These are phyloP conservation scores for Aspergillus funiculosus DNA, from an alignment of 495 filamentous ascomycete genomes.

Conservation along the genomic window DNA sequence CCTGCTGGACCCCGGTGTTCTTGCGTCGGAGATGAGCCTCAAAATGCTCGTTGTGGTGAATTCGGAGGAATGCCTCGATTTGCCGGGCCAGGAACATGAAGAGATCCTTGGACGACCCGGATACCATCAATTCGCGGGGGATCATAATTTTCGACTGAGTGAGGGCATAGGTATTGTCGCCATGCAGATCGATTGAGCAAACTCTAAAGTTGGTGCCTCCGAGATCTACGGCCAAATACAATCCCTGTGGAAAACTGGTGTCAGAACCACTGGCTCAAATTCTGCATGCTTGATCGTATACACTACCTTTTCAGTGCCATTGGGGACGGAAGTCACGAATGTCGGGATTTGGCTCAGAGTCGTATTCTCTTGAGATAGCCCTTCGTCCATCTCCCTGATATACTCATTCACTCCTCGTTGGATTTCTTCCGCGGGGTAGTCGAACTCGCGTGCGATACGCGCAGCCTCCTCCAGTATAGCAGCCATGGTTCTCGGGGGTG, in stretches of 20 bases:
- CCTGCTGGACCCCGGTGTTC: conserved; percentile 50
- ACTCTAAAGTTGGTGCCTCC: conserved; percentile 98
- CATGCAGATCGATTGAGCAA: conserved; percentile 86
- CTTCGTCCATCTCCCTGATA: conserved; percentile 79
- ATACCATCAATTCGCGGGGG: conserved; percentile 82
- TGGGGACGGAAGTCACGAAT: conserved; percentile 90
- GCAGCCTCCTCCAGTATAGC: conserved; percentile 66
- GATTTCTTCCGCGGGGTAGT: conserved; percentile 73
- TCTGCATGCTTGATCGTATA: not conserved
- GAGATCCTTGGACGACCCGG: conserved; percentile 77
- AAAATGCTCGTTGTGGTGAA: conserved; percentile 88
- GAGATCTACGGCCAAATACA: conserved; percentile 93
- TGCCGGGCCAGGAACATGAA: conserved; percentile 92
- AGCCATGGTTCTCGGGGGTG: conserved; percentile 30
- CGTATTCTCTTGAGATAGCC: conserved; percentile 68
- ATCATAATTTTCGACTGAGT: conserved; percentile 89
- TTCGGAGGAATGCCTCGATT: conserved; percentile 77
- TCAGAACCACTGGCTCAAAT: not conserved
- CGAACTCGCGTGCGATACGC: conserved; percentile 78
- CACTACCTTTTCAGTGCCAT: conserved; percentile 84
- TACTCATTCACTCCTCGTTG: conserved; percentile 78
- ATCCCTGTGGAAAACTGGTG: conserved; percentile 52
- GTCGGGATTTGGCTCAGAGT: conserved; percentile 94
- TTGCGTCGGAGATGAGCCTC: conserved; percentile 59
- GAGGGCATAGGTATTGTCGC: conserved; percentile 86